A percentile compares a stretch with the other conserved stretches of the same genome.
phyloP scores from a whole-genome alignment of 352 stramenopile species.

The Hyaloperonospora arabidopsidis region DNA sequence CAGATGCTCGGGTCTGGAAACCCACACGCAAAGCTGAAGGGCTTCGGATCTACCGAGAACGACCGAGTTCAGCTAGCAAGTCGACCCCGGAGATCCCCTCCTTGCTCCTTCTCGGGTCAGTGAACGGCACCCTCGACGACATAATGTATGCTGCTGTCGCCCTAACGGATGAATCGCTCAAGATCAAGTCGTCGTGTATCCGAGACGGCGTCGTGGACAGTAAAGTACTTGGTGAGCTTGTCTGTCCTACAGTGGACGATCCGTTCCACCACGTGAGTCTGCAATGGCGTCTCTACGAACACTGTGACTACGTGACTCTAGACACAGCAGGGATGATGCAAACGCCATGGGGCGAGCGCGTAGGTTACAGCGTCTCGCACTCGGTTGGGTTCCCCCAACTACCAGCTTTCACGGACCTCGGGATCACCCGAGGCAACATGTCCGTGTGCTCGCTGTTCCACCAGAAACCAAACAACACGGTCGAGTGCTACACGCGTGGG shows the following conservation, averaged over 20 bases:
- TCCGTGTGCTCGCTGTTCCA: constrained; percentile 35
- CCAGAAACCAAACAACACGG: constrained; percentile 26
- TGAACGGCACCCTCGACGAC: no score
- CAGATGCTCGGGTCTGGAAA: no score
- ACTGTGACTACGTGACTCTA: constrained; percentile 46
- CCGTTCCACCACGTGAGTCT: constrained; percentile 44
- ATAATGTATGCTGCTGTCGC: no score
- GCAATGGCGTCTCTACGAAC: constrained; percentile 42
- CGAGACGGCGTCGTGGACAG: constrained; percentile 37
- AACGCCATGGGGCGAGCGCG: constrained; percentile 29
- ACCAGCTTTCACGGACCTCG: constrained; percentile 23
- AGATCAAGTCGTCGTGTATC: no score
- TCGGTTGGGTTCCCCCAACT: constrained; percentile 45
- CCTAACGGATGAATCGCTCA: no score
- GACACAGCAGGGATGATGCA: constrained; percentile 38
- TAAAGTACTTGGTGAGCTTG: constrained; percentile 26
- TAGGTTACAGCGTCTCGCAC: constrained; percentile 53
- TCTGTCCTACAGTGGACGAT: constrained; percentile 27
- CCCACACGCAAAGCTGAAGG: no score
- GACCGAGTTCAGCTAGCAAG: no score
- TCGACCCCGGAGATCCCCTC: no score
- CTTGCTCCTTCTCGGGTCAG: no score
- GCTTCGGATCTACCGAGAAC: no score
- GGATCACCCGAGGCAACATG: constrained; percentile 40
- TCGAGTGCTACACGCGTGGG: constrained; percentile 35